Evolutionary conservation across 2,329 filamentous ascomycete species (phyloP).

Genomic region (Colletotrichum endophyticum): DNA sequence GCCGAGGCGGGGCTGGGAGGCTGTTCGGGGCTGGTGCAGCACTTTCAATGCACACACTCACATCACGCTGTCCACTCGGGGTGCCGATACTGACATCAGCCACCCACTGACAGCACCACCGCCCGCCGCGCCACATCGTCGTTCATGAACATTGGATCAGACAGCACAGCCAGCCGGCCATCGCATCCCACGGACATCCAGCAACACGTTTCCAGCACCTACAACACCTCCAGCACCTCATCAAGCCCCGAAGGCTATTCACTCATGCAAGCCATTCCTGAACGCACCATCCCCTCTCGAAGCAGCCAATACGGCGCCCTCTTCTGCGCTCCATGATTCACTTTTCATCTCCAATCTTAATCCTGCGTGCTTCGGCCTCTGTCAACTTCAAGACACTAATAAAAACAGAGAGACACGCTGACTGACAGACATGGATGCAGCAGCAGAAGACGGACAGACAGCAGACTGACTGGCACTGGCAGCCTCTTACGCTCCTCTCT

Average conservation of each 20-base stretch:
- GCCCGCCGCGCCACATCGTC: neutral
- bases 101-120: neutral
- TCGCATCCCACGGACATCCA: neutral
- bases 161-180: neutral
- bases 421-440: neutral
- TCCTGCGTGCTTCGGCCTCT: constrained; percentile 7
- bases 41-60: neutral
- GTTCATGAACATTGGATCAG: neutral
- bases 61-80: too few relatives aligned
- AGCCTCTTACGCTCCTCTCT: neutral
- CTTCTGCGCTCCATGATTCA: neutral
- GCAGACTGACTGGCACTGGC: neutral
- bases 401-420: constrained; percentile 6
- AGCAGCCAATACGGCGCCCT: neutral
- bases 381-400: constrained; percentile 11
- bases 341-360: constrained; percentile 6
- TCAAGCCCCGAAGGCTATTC: neutral
- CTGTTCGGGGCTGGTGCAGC: neutral
- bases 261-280: neutral
- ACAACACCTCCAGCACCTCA: neutral
- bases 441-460: neutral
- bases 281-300: neutral
- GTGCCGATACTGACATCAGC: neutral
- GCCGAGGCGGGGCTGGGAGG: neutral
- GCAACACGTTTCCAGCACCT: neutral